A percentile compares a stretch with the other conserved stretches of the same genome.
Evolutionary conservation across 73 alveolate species (phyloP).

Genomic region (Paramecium tetraurelia): DNA sequence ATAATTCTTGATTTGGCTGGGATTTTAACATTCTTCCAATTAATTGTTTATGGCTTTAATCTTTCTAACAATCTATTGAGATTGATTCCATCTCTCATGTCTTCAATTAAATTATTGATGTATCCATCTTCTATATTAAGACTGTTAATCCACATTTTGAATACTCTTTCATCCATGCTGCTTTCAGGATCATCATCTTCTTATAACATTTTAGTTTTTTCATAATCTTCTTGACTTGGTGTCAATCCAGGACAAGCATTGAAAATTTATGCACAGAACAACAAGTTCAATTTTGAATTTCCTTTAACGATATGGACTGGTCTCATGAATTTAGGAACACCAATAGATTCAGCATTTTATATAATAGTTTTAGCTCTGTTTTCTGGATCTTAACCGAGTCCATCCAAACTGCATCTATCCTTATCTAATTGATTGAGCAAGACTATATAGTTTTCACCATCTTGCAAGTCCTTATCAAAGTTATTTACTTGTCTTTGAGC

Average conservation of each 20-base stretch:
- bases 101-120: constrained; percentile 86
- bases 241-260: constrained; percentile 93
- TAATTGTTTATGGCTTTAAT: constrained; percentile 84
- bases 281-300: constrained; percentile 83
- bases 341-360: constrained; percentile 76
- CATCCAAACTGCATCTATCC: constrained; percentile 73
- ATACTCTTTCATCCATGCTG: constrained; percentile 94
- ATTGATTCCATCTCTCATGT: constrained; percentile 89
- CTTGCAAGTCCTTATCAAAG: constrained; percentile 77
- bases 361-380: constrained; percentile 84
- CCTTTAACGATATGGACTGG: constrained; percentile 85
- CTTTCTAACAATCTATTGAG: constrained; percentile 84
- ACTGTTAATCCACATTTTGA: constrained; percentile 95
- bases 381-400: constrained; percentile 71
- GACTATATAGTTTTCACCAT: constrained; percentile 65
- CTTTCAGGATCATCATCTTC: constrained; percentile 91
- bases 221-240: constrained; percentile 83
- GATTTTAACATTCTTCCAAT: constrained; percentile 87
- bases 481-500: constrained; percentile 74
- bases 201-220: constrained; percentile 78
- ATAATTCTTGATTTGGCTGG: constrained; percentile 52
- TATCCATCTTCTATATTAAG: constrained; percentile 80
- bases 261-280: constrained; percentile 92
- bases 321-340: constrained; percentile 85
- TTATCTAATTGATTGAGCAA: constrained; percentile 84